phyloP scores from a whole-genome alignment of 2,329 filamentous ascomycete genomes.

The Pezicula neosporulosa region DNA sequence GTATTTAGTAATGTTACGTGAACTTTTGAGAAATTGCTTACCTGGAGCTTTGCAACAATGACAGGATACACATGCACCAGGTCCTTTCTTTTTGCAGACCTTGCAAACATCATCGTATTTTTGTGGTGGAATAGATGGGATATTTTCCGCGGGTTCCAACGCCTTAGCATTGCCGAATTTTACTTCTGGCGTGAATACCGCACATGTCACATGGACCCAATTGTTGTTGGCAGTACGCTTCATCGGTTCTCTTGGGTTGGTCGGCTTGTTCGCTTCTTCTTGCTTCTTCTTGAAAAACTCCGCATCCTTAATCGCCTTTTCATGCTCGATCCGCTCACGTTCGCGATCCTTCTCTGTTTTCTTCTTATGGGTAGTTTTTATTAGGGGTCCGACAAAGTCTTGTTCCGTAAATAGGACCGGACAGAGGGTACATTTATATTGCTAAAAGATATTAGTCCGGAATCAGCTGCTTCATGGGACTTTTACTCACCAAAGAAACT shows the following conservation, averaged over 20 bases:
- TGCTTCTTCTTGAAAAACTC: constrained; percentile 83
- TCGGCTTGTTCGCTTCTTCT: constrained; percentile 76
- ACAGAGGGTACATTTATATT: constrained; percentile 91
- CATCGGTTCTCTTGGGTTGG: constrained; percentile 81
- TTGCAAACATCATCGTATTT: constrained; percentile 79
- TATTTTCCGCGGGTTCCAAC: constrained; percentile 84
- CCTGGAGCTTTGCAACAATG: constrained; percentile 61
- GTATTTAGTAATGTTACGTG: not conserved
- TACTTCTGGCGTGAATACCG: constrained; percentile 87
- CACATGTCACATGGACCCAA: constrained; percentile 95
- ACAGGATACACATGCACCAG: constrained; percentile 79
- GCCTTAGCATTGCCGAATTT: constrained; percentile 85
- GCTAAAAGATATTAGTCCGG: constrained; percentile 41
- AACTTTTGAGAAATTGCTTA: constrained; percentile 19
- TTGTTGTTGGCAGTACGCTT: constrained; percentile 96
- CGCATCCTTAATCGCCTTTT: constrained; percentile 73
- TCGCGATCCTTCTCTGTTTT: constrained; percentile 91
- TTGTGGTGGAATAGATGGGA: constrained; percentile 72
- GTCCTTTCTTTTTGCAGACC: constrained; percentile 67
- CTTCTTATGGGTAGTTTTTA: constrained; percentile 74
- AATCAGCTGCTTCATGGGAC: not conserved
- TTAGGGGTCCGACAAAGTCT: constrained; percentile 76
- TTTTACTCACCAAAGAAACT: constrained; percentile 74
- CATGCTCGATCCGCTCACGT: constrained; percentile 80
- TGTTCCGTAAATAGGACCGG: constrained; percentile 77